Percentiles rank a stretch among this genome's conserved stretches.
Evolutionary conservation across 1,284 basidiomycete species (phyloP).

Genomic region (Macrocystidia cucumis): DNA sequence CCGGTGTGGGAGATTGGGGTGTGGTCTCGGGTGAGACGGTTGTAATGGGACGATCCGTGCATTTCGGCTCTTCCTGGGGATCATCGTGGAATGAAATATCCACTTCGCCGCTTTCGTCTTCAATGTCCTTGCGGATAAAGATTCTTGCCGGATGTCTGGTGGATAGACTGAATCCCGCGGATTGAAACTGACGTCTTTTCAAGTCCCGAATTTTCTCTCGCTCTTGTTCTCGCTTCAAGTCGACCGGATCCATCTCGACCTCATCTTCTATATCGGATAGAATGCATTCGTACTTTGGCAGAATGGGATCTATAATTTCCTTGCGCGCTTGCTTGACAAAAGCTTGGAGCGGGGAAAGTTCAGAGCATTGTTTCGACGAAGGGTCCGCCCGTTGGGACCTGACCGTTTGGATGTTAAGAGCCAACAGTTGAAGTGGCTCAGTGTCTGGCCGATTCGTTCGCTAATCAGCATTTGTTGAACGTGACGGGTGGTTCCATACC

Average conservation of each 20-base stretch:
- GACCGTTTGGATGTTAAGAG: conserved; percentile 24
- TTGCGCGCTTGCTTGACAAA: conserved; percentile 47
- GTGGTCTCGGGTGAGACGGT: neutral
- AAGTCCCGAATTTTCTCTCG: conserved; percentile 47
- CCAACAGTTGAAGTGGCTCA: conserved; percentile 36
- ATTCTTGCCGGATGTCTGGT: conserved; percentile 26
- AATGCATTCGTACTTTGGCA: conserved; percentile 31
- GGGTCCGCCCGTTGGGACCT: conserved; percentile 30
- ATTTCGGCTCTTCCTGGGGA: neutral
- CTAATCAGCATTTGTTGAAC: too few relatives aligned
- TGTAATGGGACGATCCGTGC: neutral
- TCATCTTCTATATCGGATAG: conserved; percentile 33
- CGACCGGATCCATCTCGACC: conserved; percentile 28
- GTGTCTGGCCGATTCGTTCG: conserved; percentile 21
- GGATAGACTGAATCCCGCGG: conserved; percentile 24
- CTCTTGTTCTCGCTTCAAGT: conserved; percentile 33
- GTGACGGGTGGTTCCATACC: too few relatives aligned
- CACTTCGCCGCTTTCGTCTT: conserved; percentile 53
- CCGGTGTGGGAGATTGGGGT: neutral
- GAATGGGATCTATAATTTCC: conserved; percentile 53
- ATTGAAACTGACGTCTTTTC: conserved; percentile 42
- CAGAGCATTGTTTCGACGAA: conserved; percentile 29
- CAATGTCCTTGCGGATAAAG: conserved; percentile 44
- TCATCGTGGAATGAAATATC: conserved; percentile 34
- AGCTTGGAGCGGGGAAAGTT: conserved; percentile 52